phyloP scores from a whole-genome alignment of 2,329 filamentous ascomycete species.

The Aspergillus neotritici region DNA sequence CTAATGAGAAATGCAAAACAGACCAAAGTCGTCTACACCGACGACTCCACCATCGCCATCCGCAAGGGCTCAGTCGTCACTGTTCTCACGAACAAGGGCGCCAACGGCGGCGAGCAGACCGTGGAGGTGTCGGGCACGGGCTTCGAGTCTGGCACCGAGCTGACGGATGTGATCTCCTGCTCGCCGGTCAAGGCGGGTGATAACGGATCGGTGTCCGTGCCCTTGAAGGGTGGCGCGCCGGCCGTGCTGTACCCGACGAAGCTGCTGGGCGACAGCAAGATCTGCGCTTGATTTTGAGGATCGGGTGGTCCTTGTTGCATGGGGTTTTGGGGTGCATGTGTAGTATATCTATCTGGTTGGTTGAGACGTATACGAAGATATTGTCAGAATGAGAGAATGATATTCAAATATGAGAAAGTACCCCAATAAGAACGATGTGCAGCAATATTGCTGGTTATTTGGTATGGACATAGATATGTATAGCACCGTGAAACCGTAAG shows the following conservation, averaged over 20 bases:
- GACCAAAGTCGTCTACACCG: slow-evolving; percentile 41
- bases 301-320: too few relatives aligned
- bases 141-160: slow-evolving; percentile 16
- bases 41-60: slow-evolving; percentile 41
- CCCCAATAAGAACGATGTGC: too few relatives aligned
- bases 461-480: too few relatives aligned
- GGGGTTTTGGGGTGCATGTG: too few relatives aligned
- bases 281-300: slow-evolving; percentile 6
- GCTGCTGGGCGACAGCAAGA: slow-evolving; percentile 6
- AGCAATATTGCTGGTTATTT: too few relatives aligned
- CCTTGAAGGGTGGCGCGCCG: slow-evolving; percentile 42
- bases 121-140: slow-evolving; percentile 22
- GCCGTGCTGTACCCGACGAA: slow-evolving; percentile 29
- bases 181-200: slow-evolving; percentile 37
- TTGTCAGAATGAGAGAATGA: too few relatives aligned
- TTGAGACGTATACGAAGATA: too few relatives aligned
- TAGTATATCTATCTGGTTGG: too few relatives aligned
- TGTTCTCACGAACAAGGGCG: slow-evolving; percentile 42
- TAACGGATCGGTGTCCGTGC: slow-evolving; percentile 41
- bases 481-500: too few relatives aligned
- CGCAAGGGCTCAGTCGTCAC: slow-evolving; percentile 36
- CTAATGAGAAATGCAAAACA: slow-evolving; percentile 9
- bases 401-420: too few relatives aligned
- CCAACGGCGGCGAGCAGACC: slow-evolving; percentile 19
- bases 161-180: slow-evolving; percentile 37